Base-by-base conservation (phyloP, 495 filamentous ascomycete species). In the Xylaria castorea region DNA sequence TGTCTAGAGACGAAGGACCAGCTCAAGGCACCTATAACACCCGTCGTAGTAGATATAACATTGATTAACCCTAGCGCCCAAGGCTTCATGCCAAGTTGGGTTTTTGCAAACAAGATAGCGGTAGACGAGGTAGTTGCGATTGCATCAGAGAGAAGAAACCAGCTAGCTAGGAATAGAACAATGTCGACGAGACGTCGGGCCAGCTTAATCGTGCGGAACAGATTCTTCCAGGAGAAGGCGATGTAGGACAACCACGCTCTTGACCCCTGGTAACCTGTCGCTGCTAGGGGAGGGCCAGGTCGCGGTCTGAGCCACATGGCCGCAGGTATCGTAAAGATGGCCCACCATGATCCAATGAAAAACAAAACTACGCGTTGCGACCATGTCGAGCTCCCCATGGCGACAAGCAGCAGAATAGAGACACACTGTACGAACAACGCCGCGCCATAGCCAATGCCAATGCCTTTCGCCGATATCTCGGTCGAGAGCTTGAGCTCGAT, bases 81-180 rank as follows among this genome's bases (percentile, higher is more conserved):
- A 1, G 94, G 90, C 64, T 91, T 87, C 96, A 99, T 98, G 75
- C 92, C 86, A 6, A 99, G 87, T 70, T 95, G 89, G 0, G 95
- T 99, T 82, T 99, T 99, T 4, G 94, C 96, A 79, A 97, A 99
- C 14, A 99, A 86, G 27, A 99, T 92, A 11, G 96, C 96, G 9
- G 96, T 98, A 11, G 96, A 97, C 66, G 93, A 96, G 18, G 97
- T 93, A 0, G 96, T 99, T 12, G 96, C 96, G 74, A 99, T 96
- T 40, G 92, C 93, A 71, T 99, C 96, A 60, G 92, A 95, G 2
- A 99, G 88, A 18, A 99, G 86, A 79, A 99, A 98, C 96, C 96
- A 99, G 22, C 94, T 94, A 6, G 87, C 87, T 27, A 98, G 88
- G 77, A 99, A 99, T 48, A 98, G 85, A 38, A 94, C 81, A 58